Percentiles rank a stretch among this genome's conserved stretches.
Conservation (phyloP, 257 asterid genomes). For the Anisodus tanguticus region DNA sequence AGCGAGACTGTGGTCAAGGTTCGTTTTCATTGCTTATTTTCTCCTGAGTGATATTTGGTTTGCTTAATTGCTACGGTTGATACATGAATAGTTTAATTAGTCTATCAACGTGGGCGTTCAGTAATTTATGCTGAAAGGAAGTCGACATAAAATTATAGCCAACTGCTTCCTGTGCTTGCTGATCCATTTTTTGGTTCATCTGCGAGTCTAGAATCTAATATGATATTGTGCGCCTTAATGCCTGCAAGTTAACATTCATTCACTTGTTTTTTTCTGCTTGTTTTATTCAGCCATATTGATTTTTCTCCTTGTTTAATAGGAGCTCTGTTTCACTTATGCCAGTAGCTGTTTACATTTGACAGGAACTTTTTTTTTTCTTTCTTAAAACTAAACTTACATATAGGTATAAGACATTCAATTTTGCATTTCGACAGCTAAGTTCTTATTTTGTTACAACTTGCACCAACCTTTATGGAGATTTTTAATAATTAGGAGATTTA, state of each 20-base stretch:
- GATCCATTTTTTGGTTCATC: background rate
- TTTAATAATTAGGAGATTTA: background rate
- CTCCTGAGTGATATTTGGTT: background rate
- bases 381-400: background rate
- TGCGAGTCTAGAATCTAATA: background rate
- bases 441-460: background rate
- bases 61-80: background rate
- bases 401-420: background rate
- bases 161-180: background rate
- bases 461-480: background rate
- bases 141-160: background rate
- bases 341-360: background rate
- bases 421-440: background rate
- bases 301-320: background rate
- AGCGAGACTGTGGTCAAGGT: conserved; percentile 96
- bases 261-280: background rate
- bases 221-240: background rate
- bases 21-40: conserved; percentile 24
- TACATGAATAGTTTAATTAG: background rate
- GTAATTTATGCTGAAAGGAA: conserved; percentile 8
- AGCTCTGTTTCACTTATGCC: background rate
- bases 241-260: background rate
- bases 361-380: background rate
- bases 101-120: too few relatives aligned
- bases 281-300: background rate